Evolutionary conservation across 139 green algal genomes (phyloP).

Genomic region (Chlorella sp.): DNA sequence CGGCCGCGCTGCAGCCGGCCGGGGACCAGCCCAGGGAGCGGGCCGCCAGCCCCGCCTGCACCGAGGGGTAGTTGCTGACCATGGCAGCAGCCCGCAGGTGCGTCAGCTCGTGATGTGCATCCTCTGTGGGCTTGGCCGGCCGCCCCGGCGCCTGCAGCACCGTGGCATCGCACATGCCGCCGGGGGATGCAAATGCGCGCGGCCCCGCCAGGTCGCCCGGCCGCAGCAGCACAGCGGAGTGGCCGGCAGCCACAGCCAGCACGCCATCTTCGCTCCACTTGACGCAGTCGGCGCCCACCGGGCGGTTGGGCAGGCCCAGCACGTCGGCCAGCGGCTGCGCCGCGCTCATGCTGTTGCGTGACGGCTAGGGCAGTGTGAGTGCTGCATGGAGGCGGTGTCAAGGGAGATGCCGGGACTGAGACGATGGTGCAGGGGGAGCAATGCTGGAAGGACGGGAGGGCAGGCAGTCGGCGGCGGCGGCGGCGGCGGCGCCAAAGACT

Average conservation of each 20-base stretch:
- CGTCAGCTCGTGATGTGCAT: slow-evolving; percentile 16
- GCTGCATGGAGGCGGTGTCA: too few species aligned
- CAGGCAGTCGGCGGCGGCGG: too few species aligned
- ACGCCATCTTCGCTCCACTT: slow-evolving; percentile 61
- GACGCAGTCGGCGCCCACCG: slow-evolving; percentile 24
- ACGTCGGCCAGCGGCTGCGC: neutral
- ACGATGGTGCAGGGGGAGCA: too few species aligned
- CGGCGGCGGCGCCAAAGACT: too few species aligned
- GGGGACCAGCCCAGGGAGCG: slow-evolving; percentile 48
- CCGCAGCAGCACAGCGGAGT: slow-evolving; percentile 38
- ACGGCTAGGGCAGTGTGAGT: too few species aligned
- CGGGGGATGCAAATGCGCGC: slow-evolving; percentile 33
- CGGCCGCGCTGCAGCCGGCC: neutral
- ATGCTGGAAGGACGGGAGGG: too few species aligned
- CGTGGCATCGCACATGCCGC: neutral
- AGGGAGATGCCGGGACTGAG: too few species aligned
- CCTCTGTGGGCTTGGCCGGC: neutral
- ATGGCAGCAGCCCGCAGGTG: slow-evolving; percentile 28
- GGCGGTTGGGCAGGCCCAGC: neutral
- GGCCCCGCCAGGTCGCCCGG: slow-evolving; percentile 49
- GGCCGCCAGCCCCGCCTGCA: neutral
- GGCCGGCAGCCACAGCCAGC: slow-evolving; percentile 51
- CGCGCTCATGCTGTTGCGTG: too few species aligned
- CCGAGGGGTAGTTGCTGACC: slow-evolving; percentile 6
- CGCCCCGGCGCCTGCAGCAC: slow-evolving; percentile 1